These are phyloP conservation scores for Luzula sylvatica DNA, from an alignment of 176 grass and related monocot species.

Conservation along the genomic window DNA sequence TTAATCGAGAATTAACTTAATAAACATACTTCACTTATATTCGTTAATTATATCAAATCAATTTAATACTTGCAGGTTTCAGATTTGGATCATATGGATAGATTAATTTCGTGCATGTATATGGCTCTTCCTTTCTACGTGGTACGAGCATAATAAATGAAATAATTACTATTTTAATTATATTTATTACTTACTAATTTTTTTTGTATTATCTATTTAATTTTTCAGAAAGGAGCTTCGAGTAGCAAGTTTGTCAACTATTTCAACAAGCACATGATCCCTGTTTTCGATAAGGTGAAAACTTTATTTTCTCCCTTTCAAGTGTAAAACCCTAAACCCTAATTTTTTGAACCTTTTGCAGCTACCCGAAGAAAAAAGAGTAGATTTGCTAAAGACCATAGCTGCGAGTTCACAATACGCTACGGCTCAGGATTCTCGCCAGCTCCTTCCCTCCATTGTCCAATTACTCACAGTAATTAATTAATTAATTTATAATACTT, in stretches of 20 bases:
- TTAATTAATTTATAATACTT: constrained; percentile 19
- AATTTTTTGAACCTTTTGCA: constrained; percentile 26
- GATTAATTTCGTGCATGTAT: constrained; percentile 91
- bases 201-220: constrained; percentile 7
- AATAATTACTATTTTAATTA: no score
- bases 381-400: constrained; percentile 88
- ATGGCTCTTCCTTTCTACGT: constrained; percentile 95
- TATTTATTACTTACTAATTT: not conserved
- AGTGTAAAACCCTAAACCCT: not conserved
- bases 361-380: constrained; percentile 85
- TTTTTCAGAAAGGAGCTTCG: constrained; percentile 86
- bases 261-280: constrained; percentile 83
- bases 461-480: constrained; percentile 77
- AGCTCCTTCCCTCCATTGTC: constrained; percentile 81
- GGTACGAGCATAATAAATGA: constrained; percentile 33
- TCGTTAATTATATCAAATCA: constrained; percentile 14
- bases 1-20: not conserved
- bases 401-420: constrained; percentile 85
- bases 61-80: constrained; percentile 43
- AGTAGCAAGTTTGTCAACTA: constrained; percentile 95
- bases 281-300: constrained; percentile 92
- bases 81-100: constrained; percentile 80
- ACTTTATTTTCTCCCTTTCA: constrained; percentile 12
- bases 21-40: not conserved
- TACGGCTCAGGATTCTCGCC: constrained; percentile 85